Evolutionary conservation across 1,284 basidiomycete genomes (phyloP), one percentile per base, ranked within the genome.

Genomic region (Vanrija humicola): DNA sequence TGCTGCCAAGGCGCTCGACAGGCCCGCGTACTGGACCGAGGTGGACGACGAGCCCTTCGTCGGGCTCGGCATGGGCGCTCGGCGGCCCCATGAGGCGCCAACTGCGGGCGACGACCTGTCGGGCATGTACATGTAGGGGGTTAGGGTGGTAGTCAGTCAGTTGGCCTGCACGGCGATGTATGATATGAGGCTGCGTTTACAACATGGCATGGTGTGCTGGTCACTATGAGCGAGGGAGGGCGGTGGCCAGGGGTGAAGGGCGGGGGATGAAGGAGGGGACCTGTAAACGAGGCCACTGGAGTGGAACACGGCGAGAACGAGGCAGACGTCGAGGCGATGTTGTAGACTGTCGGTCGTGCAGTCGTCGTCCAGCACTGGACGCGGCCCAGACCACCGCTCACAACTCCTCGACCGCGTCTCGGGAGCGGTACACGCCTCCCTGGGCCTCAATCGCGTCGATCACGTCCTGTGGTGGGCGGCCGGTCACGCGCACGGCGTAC

Each of bases 401-500:
- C 39, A 61, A 48, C 50, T 75, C 73, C 55, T 75, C 73, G 6
- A 70, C 69, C 3, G 66, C 64, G 49, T 75, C 73, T 26, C 73
- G 58, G 10, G 73, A 64, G 39, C 73, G 56, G 52, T 73, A 75
- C 16, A 69, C 59, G 10, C 73, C 73, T 25, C 72, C 70, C 39
- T 67, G 56, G 21, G 64, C 54, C 60, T 70, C 67, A 19, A 75
- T 75, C 23, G 70, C 72, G 21, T 84, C 83, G 66, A 92, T 88
- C 3, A 93, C 86, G 55, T 92, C 89, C 56, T 88, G 86, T 0
- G 90, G 90, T 61, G 93, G 82, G 28, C 88, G 84, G 5, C 91
- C 90, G 56, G 86, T 89, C 39, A 94, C 90, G 42, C 89, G 84
- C 14, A 87, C 88, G 10, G 91, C 90, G 70, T 94, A 94, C 79